Evolutionary conservation across 2,329 filamentous ascomycete species (phyloP).

Genomic region (Arachnomyces sp.): DNA sequence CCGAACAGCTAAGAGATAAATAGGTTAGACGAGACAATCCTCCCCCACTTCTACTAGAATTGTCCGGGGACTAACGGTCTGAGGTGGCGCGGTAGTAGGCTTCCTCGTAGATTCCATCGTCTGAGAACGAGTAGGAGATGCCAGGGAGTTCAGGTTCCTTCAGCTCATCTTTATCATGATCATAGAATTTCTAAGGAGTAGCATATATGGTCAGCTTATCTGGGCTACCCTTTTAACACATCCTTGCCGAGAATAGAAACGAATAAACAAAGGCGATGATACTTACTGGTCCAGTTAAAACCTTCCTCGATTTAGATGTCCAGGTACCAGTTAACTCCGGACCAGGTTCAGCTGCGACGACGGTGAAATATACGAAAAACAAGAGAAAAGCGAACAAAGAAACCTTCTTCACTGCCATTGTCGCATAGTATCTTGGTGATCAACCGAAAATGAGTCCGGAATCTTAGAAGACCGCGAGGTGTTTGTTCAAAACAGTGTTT

Average conservation of each 20-base stretch:
- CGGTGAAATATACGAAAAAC: slow-evolving; percentile 11
- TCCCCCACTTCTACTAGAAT: background rate
- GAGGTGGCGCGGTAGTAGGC: slow-evolving; percentile 62
- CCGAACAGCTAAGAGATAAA: slow-evolving; percentile 40
- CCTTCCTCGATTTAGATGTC: slow-evolving; percentile 62
- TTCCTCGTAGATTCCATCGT: slow-evolving; percentile 60
- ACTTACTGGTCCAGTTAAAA: slow-evolving; percentile 61
- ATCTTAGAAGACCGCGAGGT: too few relatives aligned
- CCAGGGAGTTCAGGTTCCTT: slow-evolving; percentile 60
- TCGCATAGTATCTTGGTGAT: too few relatives aligned
- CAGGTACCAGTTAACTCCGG: slow-evolving; percentile 60
- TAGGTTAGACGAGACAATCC: slow-evolving; percentile 9
- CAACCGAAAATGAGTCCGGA: too few relatives aligned
- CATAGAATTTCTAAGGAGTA: slow-evolving; percentile 55
- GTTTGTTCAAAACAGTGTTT: too few relatives aligned
- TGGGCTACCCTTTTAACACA: background rate
- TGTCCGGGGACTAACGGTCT: slow-evolving; percentile 50
- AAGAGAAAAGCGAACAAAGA: too few relatives aligned
- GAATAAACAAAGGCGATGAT: background rate
- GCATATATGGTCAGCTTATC: slow-evolving; percentile 8
- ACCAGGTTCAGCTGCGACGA: slow-evolving; percentile 34
- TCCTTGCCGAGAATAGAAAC: background rate
- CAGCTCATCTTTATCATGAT: slow-evolving; percentile 57
- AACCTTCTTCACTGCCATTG: too few relatives aligned
- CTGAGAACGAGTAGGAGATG: slow-evolving; percentile 67